phyloP scores from a whole-genome alignment of 208 protist species.

The Leishmania braziliensis region DNA sequence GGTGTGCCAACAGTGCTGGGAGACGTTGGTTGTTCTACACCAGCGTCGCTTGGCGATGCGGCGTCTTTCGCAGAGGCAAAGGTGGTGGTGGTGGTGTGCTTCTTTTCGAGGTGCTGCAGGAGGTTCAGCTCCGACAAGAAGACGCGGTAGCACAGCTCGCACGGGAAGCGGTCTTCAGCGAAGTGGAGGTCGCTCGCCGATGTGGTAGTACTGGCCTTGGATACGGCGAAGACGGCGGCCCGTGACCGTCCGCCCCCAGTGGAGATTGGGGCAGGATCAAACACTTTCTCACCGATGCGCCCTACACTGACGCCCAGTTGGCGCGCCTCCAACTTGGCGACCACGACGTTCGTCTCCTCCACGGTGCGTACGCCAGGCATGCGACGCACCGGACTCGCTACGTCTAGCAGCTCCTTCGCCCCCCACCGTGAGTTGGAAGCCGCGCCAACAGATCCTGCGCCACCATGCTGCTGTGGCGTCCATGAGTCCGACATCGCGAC shows the following conservation, averaged over 20 bases:
- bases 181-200: neutral
- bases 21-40: neutral
- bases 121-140: conserved; percentile 67
- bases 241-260: neutral
- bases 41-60: neutral
- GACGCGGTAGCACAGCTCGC: conserved; percentile 73
- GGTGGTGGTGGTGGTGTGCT: conserved; percentile 26
- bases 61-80: neutral
- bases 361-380: conserved; percentile 13
- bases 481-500: neutral
- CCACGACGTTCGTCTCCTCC: conserved; percentile 6
- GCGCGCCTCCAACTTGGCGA: neutral
- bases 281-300: neutral
- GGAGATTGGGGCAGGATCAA: neutral
- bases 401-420: neutral
- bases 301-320: neutral
- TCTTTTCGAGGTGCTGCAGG: conserved; percentile 73
- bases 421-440: conserved; percentile 8
- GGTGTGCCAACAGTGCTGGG: neutral
- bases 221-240: neutral
- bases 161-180: conserved; percentile 63
- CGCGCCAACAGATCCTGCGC: conserved; percentile 3
- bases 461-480: neutral
- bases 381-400: conserved; percentile 4
- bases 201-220: neutral